Percentiles rank a stretch among this genome's conserved stretches.
phyloP scores from a whole-genome alignment of 805 yeast genomes.

The Martiniozyma abietophila region DNA sequence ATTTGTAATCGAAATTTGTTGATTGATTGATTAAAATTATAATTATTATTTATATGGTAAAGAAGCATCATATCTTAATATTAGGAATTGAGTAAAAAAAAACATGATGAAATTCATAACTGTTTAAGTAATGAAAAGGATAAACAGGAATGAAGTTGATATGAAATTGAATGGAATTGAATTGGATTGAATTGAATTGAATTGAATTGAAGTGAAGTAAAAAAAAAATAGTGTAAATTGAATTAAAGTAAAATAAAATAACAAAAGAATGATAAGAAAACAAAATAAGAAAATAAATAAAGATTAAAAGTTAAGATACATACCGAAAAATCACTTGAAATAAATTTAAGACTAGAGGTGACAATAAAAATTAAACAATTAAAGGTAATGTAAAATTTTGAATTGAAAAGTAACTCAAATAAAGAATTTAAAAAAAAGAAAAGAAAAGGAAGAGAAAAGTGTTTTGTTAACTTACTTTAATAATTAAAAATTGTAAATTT shows the following conservation, averaged over 20 bases:
- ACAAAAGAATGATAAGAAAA: neutral
- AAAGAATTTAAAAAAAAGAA: neutral
- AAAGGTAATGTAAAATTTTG: neutral
- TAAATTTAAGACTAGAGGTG: too few species aligned
- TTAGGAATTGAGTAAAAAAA: too few species aligned
- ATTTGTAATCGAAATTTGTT: too few species aligned
- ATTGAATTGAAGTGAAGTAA: neutral
- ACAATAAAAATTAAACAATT: too few species aligned
- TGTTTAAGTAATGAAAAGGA: too few species aligned
- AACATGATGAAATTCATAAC: too few species aligned
- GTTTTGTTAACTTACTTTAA: neutral
- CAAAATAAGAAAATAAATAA: neutral
- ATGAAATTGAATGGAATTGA: too few species aligned
- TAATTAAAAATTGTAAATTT: neutral
- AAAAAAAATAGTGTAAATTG: neutral
- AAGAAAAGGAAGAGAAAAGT: neutral
- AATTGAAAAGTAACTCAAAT: neutral
- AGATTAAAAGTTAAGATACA: neutral
- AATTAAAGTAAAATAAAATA: neutral
- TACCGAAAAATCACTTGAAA: slow-evolving; percentile 10
- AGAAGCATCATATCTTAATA: too few species aligned
- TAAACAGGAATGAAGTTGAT: too few species aligned
- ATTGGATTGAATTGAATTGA: neutral
- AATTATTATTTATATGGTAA: too few species aligned
- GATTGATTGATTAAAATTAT: too few species aligned